phyloP scores from a whole-genome alignment of 495 filamentous ascomycete genomes.

The Daldinia vernicosa region DNA sequence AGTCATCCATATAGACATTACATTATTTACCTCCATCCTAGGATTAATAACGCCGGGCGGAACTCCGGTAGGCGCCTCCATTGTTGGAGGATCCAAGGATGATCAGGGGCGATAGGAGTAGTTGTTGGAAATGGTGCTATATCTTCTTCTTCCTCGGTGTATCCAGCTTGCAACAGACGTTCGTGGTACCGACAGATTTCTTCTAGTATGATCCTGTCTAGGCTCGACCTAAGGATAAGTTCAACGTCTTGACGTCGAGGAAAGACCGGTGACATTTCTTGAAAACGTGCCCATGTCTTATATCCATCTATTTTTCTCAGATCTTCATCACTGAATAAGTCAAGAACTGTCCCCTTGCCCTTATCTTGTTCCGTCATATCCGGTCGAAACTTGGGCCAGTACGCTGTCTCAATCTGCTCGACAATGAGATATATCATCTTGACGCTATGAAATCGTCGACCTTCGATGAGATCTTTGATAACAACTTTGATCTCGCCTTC shows the following conservation, averaged over 20 bases:
- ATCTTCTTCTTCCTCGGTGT: slow-evolving; percentile 4
- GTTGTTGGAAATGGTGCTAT: slow-evolving; percentile 10
- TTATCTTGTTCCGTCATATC: slow-evolving; percentile 45
- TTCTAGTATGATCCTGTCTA: slow-evolving; percentile 39
- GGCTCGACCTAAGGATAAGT: slow-evolving; percentile 33
- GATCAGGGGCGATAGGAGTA: slow-evolving; percentile 25
- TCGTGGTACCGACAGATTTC: slow-evolving; percentile 36
- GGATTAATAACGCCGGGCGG: slow-evolving; percentile 37
- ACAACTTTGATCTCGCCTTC: slow-evolving; percentile 37
- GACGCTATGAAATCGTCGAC: slow-evolving; percentile 39
- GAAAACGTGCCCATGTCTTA: slow-evolving; percentile 43
- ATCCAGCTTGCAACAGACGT: slow-evolving; percentile 20
- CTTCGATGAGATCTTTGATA: slow-evolving; percentile 37
- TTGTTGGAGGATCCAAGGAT: slow-evolving; percentile 43
- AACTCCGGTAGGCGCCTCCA: slow-evolving; percentile 45
- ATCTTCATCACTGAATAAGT: slow-evolving; percentile 40
- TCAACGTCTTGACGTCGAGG: slow-evolving; percentile 43
- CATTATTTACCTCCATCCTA: slow-evolving; percentile 37
- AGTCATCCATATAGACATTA: neutral
- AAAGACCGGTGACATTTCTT: slow-evolving; percentile 46
- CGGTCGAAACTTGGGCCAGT: slow-evolving; percentile 43
- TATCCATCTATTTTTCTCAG: slow-evolving; percentile 41
- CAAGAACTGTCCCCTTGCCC: slow-evolving; percentile 44
- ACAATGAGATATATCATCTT: slow-evolving; percentile 43
- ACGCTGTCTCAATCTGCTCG: slow-evolving; percentile 45